Evolutionary conservation across 2,329 filamentous ascomycete species (phyloP).

Genomic region (Colletotrichum tanaceti): DNA sequence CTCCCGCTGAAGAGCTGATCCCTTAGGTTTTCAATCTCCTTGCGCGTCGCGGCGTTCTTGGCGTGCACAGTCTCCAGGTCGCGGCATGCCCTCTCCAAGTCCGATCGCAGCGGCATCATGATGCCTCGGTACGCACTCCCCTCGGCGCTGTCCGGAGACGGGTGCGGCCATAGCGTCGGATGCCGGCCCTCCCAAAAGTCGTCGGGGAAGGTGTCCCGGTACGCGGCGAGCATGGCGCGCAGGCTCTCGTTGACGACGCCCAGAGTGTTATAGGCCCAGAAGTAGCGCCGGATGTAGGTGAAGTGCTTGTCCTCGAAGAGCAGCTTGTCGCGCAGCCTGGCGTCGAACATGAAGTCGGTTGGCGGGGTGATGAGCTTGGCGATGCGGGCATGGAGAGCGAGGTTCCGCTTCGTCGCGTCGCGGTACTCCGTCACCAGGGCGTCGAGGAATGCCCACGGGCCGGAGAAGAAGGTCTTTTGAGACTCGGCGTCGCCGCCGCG

Average conservation of each 20-base stretch:
- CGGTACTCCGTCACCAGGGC: constrained; percentile 69
- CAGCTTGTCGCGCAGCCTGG: constrained; percentile 65
- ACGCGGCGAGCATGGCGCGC: constrained; percentile 67
- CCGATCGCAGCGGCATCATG: constrained; percentile 58
- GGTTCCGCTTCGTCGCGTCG: constrained; percentile 69
- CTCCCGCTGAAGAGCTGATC: constrained; percentile 74
- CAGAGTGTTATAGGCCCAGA: constrained; percentile 71
- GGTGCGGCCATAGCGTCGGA: constrained; percentile 66
- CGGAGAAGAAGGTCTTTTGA: constrained; percentile 67
- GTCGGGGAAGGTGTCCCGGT: constrained; percentile 67
- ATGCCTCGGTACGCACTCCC: constrained; percentile 61
- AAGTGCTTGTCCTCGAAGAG: constrained; percentile 71
- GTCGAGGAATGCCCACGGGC: constrained; percentile 70
- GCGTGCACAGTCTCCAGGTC: constrained; percentile 60
- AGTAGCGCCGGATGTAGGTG: constrained; percentile 71
- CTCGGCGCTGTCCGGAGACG: constrained; percentile 56
- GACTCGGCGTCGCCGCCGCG: constrained; percentile 63
- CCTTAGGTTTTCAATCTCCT: constrained; percentile 66
- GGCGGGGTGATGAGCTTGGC: constrained; percentile 70
- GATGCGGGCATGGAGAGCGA: constrained; percentile 67
- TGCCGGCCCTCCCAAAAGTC: constrained; percentile 69
- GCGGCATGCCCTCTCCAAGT: constrained; percentile 63
- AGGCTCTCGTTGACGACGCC: constrained; percentile 70
- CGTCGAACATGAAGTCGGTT: constrained; percentile 69
- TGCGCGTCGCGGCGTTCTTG: constrained; percentile 64